Evolutionary conservation across 108 stramenopile species (phyloP).

Genomic region (Bacterosira constricta): DNA sequence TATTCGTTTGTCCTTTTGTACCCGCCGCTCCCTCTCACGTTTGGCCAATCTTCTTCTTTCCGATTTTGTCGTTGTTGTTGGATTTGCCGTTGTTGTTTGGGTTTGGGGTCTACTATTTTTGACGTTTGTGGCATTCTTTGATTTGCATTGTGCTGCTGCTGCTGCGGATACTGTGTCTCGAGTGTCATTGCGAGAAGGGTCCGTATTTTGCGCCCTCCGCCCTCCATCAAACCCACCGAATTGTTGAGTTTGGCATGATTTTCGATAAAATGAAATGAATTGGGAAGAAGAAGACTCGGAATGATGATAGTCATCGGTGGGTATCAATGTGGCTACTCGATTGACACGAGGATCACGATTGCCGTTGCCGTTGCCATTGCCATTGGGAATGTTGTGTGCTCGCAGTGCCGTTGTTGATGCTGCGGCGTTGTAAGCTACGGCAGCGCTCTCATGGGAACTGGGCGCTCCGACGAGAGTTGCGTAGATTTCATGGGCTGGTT

Average conservation of each 20-base stretch:
- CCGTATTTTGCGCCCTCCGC: neutral
- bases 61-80: neutral
- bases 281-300: constrained; percentile 1
- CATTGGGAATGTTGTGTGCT: neutral
- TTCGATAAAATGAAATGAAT: constrained; percentile 7
- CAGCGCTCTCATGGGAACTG: neutral
- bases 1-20: constrained; percentile 6
- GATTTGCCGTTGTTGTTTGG: neutral
- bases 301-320: neutral
- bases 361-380: neutral
- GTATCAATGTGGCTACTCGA: constrained; percentile 4
- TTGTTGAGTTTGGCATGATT: neutral
- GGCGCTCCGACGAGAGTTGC: neutral
- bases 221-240: neutral
- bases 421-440: neutral
- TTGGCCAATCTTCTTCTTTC: constrained; percentile 7
- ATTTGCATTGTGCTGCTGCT: neutral
- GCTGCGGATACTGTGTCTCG: neutral
- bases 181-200: neutral
- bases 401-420: neutral
- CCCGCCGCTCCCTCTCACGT: constrained; percentile 1
- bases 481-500: constrained; percentile 13
- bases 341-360: neutral
- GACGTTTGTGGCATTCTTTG: neutral
- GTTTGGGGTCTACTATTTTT: neutral